phyloP scores from a whole-genome alignment of 441 rosid species.

The Manihot esculenta region DNA sequence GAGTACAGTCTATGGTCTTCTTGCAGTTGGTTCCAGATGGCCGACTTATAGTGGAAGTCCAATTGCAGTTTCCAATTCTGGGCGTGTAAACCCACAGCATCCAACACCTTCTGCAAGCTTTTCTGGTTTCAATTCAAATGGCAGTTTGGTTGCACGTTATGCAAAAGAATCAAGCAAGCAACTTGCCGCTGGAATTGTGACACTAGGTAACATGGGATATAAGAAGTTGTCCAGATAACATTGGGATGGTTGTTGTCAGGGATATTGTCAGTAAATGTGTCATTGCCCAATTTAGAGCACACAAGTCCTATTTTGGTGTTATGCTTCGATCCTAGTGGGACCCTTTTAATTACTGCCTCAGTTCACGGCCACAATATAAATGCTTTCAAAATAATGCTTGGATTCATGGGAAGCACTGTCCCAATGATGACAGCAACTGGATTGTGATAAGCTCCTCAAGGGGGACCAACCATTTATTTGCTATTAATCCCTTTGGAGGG shows the following conservation, averaged over 20 bases:
- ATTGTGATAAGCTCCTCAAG: conserved; percentile 87
- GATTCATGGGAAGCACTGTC: conserved; percentile 38
- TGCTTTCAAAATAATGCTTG: conserved; percentile 78
- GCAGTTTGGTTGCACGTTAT: conserved; percentile 65
- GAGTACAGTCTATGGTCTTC: conserved; percentile 83
- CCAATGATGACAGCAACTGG: conserved; percentile 82
- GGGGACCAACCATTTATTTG: conserved; percentile 93
- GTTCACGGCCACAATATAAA: conserved; percentile 89
- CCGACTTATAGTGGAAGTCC: conserved; percentile 86
- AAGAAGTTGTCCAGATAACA: conserved; percentile 64
- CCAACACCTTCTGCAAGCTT: conserved; percentile 56
- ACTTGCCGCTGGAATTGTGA: conserved; percentile 78
- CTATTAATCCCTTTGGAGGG: conserved; percentile 68
- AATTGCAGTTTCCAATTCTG: conserved; percentile 46
- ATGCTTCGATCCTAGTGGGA: conserved; percentile 91
- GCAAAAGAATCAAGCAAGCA: conserved; percentile 94
- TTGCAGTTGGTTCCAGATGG: conserved; percentile 96
- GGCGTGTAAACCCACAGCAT: conserved; percentile 64
- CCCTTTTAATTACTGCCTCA: conserved; percentile 85
- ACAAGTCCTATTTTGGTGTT: conserved; percentile 85
- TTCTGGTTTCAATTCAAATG: conserved; percentile 49
- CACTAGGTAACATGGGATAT: conserved; percentile 76
- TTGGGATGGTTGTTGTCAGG: conserved; percentile 85
- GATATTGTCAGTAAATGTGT: conserved; percentile 66
- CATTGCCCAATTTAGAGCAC: conserved; percentile 89